phyloP scores from a whole-genome alignment of 2,329 filamentous ascomycete genomes.

The Polytolypa hystricis region DNA sequence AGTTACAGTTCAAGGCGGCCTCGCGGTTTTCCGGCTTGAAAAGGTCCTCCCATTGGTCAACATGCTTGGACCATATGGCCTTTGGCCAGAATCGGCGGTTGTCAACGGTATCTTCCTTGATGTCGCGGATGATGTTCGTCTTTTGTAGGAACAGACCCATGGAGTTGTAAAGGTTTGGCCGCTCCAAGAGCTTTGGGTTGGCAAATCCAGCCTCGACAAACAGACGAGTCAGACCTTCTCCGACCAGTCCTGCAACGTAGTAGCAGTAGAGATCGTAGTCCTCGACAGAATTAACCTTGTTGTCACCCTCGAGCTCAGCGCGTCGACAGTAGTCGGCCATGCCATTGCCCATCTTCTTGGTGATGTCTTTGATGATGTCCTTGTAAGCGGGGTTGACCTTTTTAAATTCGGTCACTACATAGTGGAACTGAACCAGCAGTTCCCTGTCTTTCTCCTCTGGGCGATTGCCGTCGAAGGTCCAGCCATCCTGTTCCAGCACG shows the following conservation, averaged over 20 bases:
- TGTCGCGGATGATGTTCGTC: slow-evolving; percentile 96
- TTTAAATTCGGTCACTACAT: slow-evolving; percentile 75
- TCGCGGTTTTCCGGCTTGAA: slow-evolving; percentile 71
- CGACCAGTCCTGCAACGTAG: slow-evolving; percentile 97
- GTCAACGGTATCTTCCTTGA: slow-evolving; percentile 81
- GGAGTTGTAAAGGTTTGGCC: slow-evolving; percentile 73
- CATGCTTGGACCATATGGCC: slow-evolving; percentile 95
- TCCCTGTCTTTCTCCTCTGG: slow-evolving; percentile 91
- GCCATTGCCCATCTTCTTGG: slow-evolving; percentile 88
- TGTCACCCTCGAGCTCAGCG: slow-evolving; percentile 59
- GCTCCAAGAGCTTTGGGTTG: slow-evolving; percentile 70
- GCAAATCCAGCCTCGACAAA: slow-evolving; percentile 82
- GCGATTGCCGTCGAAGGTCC: slow-evolving; percentile 78
- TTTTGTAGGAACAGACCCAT: slow-evolving; percentile 98
- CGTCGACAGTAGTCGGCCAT: slow-evolving; percentile 95
- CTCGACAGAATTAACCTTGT: slow-evolving; percentile 69
- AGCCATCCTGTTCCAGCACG: slow-evolving; percentile 70
- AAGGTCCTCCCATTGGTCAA: slow-evolving; percentile 77
- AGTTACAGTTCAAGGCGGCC: slow-evolving; percentile 71
- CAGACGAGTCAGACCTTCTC: slow-evolving; percentile 79
- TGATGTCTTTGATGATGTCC: slow-evolving; percentile 84
- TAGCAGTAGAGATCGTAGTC: slow-evolving; percentile 97
- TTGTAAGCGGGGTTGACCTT: slow-evolving; percentile 76
- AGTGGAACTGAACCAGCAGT: slow-evolving; percentile 82
- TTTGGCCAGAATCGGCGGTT: slow-evolving; percentile 86